Conservation (phyloP, 352 stramenopile genomes). For the Globisporangium irregulare region DNA sequence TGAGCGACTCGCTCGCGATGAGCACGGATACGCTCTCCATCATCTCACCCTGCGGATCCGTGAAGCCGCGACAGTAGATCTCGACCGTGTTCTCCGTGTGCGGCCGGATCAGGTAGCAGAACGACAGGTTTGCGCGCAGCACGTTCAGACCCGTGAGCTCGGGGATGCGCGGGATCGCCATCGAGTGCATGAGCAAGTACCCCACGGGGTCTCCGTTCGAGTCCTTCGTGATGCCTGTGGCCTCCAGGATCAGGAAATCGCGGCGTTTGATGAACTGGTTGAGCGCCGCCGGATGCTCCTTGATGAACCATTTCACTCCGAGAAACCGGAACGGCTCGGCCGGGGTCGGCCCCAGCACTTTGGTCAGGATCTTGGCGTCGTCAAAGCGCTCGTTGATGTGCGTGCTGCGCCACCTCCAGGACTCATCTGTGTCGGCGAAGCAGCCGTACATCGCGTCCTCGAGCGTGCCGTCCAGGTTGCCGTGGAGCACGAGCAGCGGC, state of each 20-base stretch:
- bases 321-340: slow-evolving; percentile 18
- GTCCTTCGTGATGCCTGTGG: slow-evolving; percentile 40
- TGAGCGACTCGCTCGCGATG: slow-evolving; percentile 40
- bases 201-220: slow-evolving; percentile 29
- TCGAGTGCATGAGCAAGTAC: slow-evolving; percentile 39
- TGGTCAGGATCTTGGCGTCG: slow-evolving; percentile 15
- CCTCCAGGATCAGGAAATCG: slow-evolving; percentile 48
- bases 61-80: slow-evolving; percentile 36
- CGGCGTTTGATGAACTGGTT: slow-evolving; percentile 37
- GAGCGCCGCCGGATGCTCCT: slow-evolving; percentile 14
- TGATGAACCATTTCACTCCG: slow-evolving; percentile 19
- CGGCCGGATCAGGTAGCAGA: slow-evolving; percentile 16
- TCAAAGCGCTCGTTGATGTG: slow-evolving; percentile 19
- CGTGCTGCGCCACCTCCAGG: slow-evolving; percentile 16
- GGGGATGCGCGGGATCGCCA: slow-evolving; percentile 30
- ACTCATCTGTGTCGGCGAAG: slow-evolving; percentile 19
- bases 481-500: slow-evolving; percentile 14
- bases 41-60: slow-evolving; percentile 44
- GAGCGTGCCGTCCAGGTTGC: slow-evolving; percentile 16
- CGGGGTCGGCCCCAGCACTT: slow-evolving; percentile 11
- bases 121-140: slow-evolving; percentile 13
- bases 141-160: slow-evolving; percentile 21
- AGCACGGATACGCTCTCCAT: slow-evolving; percentile 35
- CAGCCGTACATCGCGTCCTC: slow-evolving; percentile 20
- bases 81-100: slow-evolving; percentile 14